These are phyloP conservation scores for Emmonsia crescens DNA, from an alignment of 2,329 filamentous ascomycete genomes.

Conservation along the genomic window DNA sequence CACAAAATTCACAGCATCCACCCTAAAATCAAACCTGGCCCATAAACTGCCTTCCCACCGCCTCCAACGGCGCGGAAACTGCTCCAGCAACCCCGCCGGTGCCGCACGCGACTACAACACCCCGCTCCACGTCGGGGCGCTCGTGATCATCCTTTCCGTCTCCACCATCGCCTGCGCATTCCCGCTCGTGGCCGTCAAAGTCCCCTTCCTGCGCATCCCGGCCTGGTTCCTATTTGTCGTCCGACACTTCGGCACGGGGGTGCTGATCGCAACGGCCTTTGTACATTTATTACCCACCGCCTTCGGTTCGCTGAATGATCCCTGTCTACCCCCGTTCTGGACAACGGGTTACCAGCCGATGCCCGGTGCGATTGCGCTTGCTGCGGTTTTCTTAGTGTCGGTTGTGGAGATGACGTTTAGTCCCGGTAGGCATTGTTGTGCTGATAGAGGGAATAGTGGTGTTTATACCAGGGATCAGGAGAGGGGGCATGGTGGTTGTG, in stretches of 20 bases:
- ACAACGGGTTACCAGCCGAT: constrained; percentile 37
- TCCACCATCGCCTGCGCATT: constrained; percentile 51
- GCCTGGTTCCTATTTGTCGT: constrained; percentile 53
- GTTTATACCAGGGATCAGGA: not conserved
- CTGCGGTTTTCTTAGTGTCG: constrained; percentile 35
- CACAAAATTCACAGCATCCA: not conserved
- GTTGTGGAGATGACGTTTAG: constrained; percentile 49
- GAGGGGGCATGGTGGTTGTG: not conserved
- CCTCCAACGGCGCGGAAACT: constrained; percentile 15
- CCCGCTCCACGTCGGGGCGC: constrained; percentile 51
- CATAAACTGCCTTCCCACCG: not conserved
- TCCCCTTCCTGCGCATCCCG: constrained; percentile 48
- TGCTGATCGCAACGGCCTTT: constrained; percentile 77
- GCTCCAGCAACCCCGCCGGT: constrained; percentile 16
- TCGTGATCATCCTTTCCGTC: constrained; percentile 51
- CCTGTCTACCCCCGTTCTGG: constrained; percentile 44
- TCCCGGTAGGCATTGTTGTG: constrained; percentile 21
- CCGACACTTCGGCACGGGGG: constrained; percentile 70
- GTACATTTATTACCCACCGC: constrained; percentile 64
- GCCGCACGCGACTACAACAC: constrained; percentile 45
- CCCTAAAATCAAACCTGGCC: not conserved
- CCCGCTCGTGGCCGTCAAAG: constrained; percentile 52
- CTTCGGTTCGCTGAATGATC: constrained; percentile 55
- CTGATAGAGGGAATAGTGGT: not conserved
- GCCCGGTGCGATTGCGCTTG: constrained; percentile 38